phyloP scores from a whole-genome alignment of 768 basidiomycete genomes.

The Megacollybia marginata region DNA sequence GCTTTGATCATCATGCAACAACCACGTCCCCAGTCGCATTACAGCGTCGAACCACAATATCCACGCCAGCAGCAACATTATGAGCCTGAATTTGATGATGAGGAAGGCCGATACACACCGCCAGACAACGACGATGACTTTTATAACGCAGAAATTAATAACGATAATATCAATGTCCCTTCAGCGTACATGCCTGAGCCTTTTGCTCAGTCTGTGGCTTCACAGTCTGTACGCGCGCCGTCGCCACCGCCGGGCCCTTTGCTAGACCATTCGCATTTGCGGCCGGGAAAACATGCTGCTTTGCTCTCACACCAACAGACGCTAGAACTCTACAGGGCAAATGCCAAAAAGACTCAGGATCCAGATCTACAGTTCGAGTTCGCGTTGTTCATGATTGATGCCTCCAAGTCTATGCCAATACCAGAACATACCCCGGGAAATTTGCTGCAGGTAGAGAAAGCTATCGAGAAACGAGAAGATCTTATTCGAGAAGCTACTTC shows the following conservation, averaged over 20 bases:
- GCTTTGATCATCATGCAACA: too few species aligned
- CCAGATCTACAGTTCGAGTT: constrained; percentile 98
- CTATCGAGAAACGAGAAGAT: constrained; percentile 77
- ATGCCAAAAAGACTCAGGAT: constrained; percentile 98
- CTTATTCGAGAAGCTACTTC: constrained; percentile 82
- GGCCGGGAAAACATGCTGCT: constrained; percentile 87
- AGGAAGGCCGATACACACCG: background rate
- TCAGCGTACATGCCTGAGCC: constrained; percentile 20
- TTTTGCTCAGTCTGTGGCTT: constrained; percentile 30
- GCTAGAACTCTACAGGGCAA: constrained; percentile 92
- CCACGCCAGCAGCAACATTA: background rate
- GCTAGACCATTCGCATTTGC: constrained; percentile 87
- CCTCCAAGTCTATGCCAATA: constrained; percentile 83
- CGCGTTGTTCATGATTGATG: constrained; percentile 97
- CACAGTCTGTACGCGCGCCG: constrained; percentile 56
- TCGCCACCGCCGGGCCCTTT: constrained; percentile 65
- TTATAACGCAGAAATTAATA: constrained; percentile 13
- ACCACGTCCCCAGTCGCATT: too few species aligned
- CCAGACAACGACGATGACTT: constrained; percentile 24
- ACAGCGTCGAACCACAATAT: background rate
- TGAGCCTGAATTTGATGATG: background rate
- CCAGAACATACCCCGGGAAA: constrained; percentile 65
- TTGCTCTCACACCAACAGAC: constrained; percentile 94
- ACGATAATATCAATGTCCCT: constrained; percentile 13
- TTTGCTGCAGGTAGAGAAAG: constrained; percentile 74